Evolutionary conservation across 2,329 filamentous ascomycete genomes (phyloP), one percentile per base, ranked within the genome.

Genomic region (Fusarium buxicola): DNA sequence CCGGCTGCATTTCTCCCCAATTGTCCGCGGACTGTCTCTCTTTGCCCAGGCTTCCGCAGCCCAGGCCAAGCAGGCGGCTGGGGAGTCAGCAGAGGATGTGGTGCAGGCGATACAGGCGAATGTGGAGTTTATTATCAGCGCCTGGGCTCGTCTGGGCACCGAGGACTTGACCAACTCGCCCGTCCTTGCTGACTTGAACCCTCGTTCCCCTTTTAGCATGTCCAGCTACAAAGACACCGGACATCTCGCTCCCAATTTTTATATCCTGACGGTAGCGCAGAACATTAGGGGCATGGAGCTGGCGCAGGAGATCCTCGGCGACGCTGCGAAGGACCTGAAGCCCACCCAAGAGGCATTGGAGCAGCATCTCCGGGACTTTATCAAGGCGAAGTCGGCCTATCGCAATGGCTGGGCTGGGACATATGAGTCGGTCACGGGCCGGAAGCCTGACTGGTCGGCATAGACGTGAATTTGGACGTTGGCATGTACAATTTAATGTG

Each of bases 201-300:
- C 72, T 24, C 53, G 32, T 7, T 11, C 59, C 16, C 56, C 65
- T 21, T 49, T 62, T 34, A 53, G 32, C 25, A 34, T 53, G 4
- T 10, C 41, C 24, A 27, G 46, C 11, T 43, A 34, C 10, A 41
- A 61, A 12, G 39, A 47, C 9, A 11, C 21, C 28, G 4, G 63
- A 52, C 13, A 27, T 7, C 50, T 77, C 15, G 63, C 69, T 44
- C 69, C 68, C 13, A 68, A 56, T 32, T 57, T 66, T 12, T 76
- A 74, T 55, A 51, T 76, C 9, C 51, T 65, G 34, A 55, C 64
- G 2, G 13, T 77, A 30, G 61, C 71, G 7, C 71, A 76, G 53
- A 74, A 73, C 55, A 73, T 76, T 50, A 74, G 68, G 63, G 84
- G 81, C 16, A 74, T 86, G 48, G 74, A 78, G 35, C 58, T 79